These are phyloP conservation scores for Delitschia confertaspora DNA, from an alignment of 495 filamentous ascomycete genomes.

Conservation along the genomic window DNA sequence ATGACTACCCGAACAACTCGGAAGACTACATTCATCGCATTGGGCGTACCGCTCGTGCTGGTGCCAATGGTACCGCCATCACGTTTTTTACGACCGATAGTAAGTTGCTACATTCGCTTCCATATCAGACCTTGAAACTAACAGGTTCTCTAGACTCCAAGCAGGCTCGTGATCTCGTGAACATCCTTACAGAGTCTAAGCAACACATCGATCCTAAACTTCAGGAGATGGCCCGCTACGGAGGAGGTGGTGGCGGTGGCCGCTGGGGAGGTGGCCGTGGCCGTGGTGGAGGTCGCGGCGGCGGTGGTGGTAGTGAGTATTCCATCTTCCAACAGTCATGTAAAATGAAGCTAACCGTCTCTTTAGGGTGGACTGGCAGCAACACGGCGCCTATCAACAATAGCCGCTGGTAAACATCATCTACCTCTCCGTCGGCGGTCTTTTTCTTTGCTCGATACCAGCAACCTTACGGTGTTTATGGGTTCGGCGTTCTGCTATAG, in stretches of 20 bases:
- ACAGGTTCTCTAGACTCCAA: conserved; percentile 62
- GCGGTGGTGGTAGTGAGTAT: conserved; percentile 44
- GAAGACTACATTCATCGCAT: conserved; percentile 44
- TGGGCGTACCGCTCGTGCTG: conserved; percentile 41
- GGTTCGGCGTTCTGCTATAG: conserved; percentile 23
- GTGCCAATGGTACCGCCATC: conserved; percentile 41
- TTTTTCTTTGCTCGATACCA: neutral
- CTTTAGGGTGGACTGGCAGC: conserved; percentile 29
- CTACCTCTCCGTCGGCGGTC: neutral
- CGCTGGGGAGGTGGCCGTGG: conserved; percentile 44
- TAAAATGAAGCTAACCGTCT: conserved; percentile 1
- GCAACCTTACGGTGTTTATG: neutral
- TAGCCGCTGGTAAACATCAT: conserved; percentile 33
- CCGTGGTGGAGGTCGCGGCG: conserved; percentile 49
- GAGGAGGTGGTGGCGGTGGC: conserved; percentile 59
- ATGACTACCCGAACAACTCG: conserved; percentile 99
- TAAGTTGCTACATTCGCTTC: conserved; percentile 44
- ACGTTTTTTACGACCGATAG: conserved; percentile 78
- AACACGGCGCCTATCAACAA: conserved; percentile 34
- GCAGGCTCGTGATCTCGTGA: conserved; percentile 90
- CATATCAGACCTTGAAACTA: neutral
- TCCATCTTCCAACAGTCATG: neutral
- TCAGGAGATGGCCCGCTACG: conserved; percentile 88
- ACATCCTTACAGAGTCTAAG: conserved; percentile 89
- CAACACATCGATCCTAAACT: conserved; percentile 96